Evolutionary conservation across 495 filamentous ascomycete genomes (phyloP), one percentile per base, ranked within the genome.

Genomic region (Penicillium daleae): DNA sequence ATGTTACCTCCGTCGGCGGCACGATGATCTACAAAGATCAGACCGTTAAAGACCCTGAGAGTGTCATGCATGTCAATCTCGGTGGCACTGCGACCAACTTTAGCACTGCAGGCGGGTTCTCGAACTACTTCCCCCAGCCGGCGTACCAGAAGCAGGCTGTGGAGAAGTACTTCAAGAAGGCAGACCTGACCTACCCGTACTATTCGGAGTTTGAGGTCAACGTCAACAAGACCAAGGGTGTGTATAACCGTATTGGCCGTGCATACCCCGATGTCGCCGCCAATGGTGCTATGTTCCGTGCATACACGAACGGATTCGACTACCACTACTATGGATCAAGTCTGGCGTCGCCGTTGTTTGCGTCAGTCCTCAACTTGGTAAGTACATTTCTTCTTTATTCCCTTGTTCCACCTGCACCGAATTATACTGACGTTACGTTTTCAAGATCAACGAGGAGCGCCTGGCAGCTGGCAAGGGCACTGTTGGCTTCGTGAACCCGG

Each of bases 221-320:
- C 55, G 61, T 80, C 33, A 80, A 74, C 53, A 74, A 64, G 24
- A 80, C 80, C 19, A 70, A 73, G 12, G 83, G 78, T 52, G 74
- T 86, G 57, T 89, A 86, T 71, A 85, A 85, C 62, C 79, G 81
- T 9, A 76, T 78, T 12, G 86, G 86, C 0, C 81, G 89, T 22
- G 89, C 79, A 10, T 89, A 83, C 57, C 88, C 89, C 0, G 89
- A 92, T 58, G 81, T 92, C 17, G 68, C 84, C 0, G 87, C 87
- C 26, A 80, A 86, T 17, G 86, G 83, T n/a, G 84, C 81, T 5
- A 78, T 82, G 37, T 82, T 88, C 65, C 73, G 76, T 13, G 73
- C 83, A 22, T 81, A 77, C 35, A 71, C 71, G 1, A 62, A 72
- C 24, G 83, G 80, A 7, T 24, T 67, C 2, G 71, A 78, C 27